Conservation (phyloP, 108 stramenopile genomes). For the Pelagomonas calceolata region DNA sequence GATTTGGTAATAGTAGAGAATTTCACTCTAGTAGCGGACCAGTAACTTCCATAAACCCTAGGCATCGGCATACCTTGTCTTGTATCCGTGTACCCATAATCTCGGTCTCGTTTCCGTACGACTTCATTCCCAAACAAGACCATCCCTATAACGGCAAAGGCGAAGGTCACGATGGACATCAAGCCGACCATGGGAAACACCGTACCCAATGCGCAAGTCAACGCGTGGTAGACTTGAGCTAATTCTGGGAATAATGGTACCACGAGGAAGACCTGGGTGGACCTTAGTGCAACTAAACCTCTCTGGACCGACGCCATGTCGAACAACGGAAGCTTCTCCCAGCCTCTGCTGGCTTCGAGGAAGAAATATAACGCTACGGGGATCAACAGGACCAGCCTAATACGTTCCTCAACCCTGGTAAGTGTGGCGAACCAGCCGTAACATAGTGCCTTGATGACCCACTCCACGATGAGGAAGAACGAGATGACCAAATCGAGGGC, state of each 20-base stretch:
- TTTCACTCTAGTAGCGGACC: neutral
- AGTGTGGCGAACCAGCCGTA: neutral
- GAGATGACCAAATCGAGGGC: neutral
- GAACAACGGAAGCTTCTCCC: neutral
- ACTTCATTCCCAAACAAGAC: neutral
- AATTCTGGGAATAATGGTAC: neutral
- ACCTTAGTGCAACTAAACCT: neutral
- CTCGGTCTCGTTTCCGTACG: neutral
- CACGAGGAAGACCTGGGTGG: neutral
- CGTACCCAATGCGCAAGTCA: neutral
- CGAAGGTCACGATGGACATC: neutral
- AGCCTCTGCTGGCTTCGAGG: neutral
- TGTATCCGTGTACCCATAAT: too few relatives aligned
- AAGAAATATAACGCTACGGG: neutral
- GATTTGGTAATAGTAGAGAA: neutral
- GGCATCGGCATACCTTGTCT: too few relatives aligned
- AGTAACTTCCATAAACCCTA: neutral
- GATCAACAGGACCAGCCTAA: neutral
- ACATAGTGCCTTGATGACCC: neutral
- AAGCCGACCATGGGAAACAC: neutral
- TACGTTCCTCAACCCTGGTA: neutral
- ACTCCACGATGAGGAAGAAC: neutral
- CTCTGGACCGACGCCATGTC: neutral
- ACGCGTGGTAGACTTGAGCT: neutral
- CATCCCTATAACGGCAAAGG: neutral